Evolutionary conservation across 1,139 yeast species (phyloP), one percentile per base, ranked within the genome.

Genomic region (Pneumocystis murina): DNA sequence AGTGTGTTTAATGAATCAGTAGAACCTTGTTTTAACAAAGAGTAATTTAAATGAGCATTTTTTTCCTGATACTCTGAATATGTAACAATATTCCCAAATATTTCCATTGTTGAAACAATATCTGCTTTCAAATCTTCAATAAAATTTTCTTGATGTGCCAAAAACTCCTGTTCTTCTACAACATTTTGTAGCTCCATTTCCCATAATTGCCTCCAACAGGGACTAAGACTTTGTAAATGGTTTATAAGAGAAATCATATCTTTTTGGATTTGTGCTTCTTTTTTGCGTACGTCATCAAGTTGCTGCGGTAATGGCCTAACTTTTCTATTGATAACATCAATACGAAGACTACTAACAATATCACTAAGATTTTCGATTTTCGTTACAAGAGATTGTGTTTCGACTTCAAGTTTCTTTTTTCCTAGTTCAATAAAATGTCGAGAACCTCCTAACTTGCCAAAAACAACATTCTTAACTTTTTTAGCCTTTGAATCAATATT

Each of bases 291-390:
- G 40, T 79, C 77, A 59, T 81, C 84, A 54, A 92, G 75, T 70
- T 90, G 95, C 67, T 86, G 84, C 60, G 81, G 83, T 0, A 89
- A 78, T 16, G 95, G 91, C 60, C 91, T 81, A 0, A 90, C 94
- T 24, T 97, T 96, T 68, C 97, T 80, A 67, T 85, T 88, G 0
- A 96, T 96, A 14, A 92, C 96, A 74, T 91, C 98, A 69, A 89
- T 85, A 66, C 97, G 79, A 66, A 92, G 77, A 0, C 90, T 90
- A 71, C 94, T 98, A 74, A 94, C 87, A 6, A 87, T 74, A 74
- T 94, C 98, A 72, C 91, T 97, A 48, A 94, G 77, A 70, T 90
- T 97, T 72, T 94, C 98, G 2, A 91, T 95, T 67, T 80, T 82
- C 0, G 94, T 85, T 60, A 94, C 78, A 30, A 92, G 40, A 35